Evolutionary conservation across 2,329 filamentous ascomycete species (phyloP).

Genomic region (Xylaria sp.): DNA sequence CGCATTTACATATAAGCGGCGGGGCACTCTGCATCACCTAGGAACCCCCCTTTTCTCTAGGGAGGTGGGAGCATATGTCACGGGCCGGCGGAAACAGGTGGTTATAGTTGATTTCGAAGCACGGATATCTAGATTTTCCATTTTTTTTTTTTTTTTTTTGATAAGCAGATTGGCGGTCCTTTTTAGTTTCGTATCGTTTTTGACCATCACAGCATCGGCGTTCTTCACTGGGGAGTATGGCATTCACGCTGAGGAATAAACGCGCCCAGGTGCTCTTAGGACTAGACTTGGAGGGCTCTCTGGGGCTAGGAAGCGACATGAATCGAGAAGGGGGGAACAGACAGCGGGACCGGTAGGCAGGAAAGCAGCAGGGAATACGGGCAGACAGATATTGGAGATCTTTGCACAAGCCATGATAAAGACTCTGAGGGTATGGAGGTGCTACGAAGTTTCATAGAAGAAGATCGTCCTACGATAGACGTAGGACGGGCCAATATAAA

Average conservation of each 20-base stretch:
- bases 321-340: neutral
- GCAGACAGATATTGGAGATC: neutral
- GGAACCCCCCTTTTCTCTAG: too few species aligned
- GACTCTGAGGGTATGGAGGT: neutral
- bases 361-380: neutral
- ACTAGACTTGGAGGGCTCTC: conserved; percentile 14
- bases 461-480: conserved; percentile 10
- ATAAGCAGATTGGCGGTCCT: conserved; percentile 16
- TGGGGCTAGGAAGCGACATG: neutral
- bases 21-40: conserved; percentile 11
- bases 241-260: conserved; percentile 11
- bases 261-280: conserved; percentile 9
- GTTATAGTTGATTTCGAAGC: conserved; percentile 8
- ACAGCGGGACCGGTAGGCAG: neutral
- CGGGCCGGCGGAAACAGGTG: neutral
- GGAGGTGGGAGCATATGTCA: conserved; percentile 1
- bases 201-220: conserved; percentile 30
- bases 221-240: conserved; percentile 18
- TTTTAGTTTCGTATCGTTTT: conserved; percentile 12
- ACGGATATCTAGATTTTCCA: conserved; percentile 14
- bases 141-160: neutral
- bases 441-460: neutral
- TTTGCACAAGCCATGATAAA: neutral
- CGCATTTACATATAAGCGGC: conserved; percentile 20
- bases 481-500: conserved; percentile 6